Conservation (phyloP, 768 basidiomycete species). For the Vararia minispora region DNA sequence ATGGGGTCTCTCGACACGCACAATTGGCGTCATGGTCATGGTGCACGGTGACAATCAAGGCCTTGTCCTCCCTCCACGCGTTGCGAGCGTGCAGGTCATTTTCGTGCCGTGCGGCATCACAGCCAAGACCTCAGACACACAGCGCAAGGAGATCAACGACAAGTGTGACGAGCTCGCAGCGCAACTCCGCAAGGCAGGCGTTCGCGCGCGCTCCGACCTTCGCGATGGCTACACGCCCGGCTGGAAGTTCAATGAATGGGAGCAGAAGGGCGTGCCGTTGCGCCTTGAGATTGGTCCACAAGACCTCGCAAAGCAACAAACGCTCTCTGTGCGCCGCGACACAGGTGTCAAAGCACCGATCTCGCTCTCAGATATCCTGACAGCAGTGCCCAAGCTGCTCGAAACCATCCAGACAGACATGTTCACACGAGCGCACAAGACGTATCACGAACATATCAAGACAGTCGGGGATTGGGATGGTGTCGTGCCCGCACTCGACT, state of each 20-base stretch:
- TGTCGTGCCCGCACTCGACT: slow-evolving; percentile 82
- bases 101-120: slow-evolving; percentile 92
- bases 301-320: slow-evolving; percentile 76
- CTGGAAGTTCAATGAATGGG: slow-evolving; percentile 99
- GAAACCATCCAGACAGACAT: slow-evolving; percentile 84
- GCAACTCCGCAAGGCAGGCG: slow-evolving; percentile 56
- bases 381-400: slow-evolving; percentile 52
- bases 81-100: slow-evolving; percentile 86
- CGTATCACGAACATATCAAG: slow-evolving; percentile 61
- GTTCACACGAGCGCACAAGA: slow-evolving; percentile 66
- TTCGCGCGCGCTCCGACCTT: slow-evolving; percentile 84
- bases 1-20: slow-evolving; percentile 94
- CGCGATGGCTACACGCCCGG: slow-evolving; percentile 96
- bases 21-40: slow-evolving; percentile 99
- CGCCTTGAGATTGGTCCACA: slow-evolving; percentile 96
- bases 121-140: slow-evolving; percentile 64
- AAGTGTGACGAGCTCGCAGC: slow-evolving; percentile 71
- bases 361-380: slow-evolving; percentile 34
- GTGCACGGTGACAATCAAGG: slow-evolving; percentile 97
- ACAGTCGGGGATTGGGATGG: slow-evolving; percentile 83
- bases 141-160: slow-evolving; percentile 59
- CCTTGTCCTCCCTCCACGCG: slow-evolving; percentile 91
- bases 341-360: slow-evolving; percentile 52
- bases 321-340: slow-evolving; percentile 75
- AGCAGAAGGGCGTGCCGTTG: slow-evolving; percentile 97